Conservation (phyloP, 176 grass and related monocot genomes). For the Carex littledalei region DNA sequence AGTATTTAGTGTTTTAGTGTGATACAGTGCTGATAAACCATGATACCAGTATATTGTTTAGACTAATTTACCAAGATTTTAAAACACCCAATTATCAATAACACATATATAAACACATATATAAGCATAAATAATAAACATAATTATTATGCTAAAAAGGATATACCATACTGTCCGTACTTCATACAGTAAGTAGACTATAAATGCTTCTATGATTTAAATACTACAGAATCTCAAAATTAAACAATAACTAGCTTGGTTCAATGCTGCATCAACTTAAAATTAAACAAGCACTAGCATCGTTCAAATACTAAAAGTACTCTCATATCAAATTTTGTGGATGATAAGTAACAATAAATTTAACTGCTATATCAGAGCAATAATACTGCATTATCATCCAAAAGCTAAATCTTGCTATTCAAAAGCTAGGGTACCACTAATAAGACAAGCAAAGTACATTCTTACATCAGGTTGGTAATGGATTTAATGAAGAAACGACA, state of each 20-base stretch:
- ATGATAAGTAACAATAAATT: neutral
- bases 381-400: neutral
- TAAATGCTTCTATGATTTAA: neutral
- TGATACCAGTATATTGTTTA: neutral
- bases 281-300: neutral
- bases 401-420: neutral
- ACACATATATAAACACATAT: neutral
- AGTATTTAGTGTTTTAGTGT: neutral
- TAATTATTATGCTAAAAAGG: neutral
- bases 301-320: neutral
- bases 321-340: neutral
- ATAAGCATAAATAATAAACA: neutral
- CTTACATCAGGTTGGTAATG: neutral
- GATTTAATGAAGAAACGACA: neutral
- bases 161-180: neutral
- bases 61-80: neutral
- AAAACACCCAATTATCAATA: neutral
- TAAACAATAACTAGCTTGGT: neutral
- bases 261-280: neutral
- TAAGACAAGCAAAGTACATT: neutral
- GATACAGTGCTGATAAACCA: neutral
- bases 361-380: neutral
- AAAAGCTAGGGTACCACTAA: neutral
- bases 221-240: neutral
- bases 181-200: neutral